Conservation (phyloP, 2,329 filamentous ascomycete genomes). For the Pseudovirgaria hyperparasitica region DNA sequence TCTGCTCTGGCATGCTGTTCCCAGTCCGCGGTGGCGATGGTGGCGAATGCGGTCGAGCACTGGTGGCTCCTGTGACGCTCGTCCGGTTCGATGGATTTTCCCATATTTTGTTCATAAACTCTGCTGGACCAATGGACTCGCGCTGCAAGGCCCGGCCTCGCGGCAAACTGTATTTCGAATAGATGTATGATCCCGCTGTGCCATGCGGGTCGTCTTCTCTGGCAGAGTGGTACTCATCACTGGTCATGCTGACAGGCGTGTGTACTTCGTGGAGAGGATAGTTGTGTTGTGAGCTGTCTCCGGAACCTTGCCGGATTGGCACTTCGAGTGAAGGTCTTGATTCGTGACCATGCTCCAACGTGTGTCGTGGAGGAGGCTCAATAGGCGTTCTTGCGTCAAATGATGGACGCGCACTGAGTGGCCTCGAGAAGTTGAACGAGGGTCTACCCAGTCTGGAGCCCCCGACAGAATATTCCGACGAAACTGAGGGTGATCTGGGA, state of each 20-base stretch:
- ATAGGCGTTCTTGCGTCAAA: conserved; percentile 22
- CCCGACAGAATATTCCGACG: conserved; percentile 63
- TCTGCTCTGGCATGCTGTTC: no score
- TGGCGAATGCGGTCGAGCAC: conserved; percentile 22
- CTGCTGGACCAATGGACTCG: conserved; percentile 25
- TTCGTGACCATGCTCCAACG: conserved; percentile 21
- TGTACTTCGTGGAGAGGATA: conserved; percentile 52
- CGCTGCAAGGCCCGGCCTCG: conserved; percentile 69
- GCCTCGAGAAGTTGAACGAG: conserved; percentile 88
- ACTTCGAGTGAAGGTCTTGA: conserved; percentile 27
- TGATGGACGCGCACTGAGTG: conserved; percentile 55
- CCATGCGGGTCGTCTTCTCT: conserved; percentile 33
- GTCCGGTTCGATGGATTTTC: conserved; percentile 31
- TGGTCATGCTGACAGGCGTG: conserved; percentile 60
- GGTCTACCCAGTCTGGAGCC: conserved; percentile 50
- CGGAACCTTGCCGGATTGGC: conserved; percentile 26
- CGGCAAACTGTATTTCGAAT: conserved; percentile 73
- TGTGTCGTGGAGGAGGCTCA: conserved; percentile 22
- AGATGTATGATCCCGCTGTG: conserved; percentile 63
- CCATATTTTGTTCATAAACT: conserved; percentile 40
- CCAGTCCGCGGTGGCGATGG: conserved; percentile 24
- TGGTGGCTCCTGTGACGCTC: conserved; percentile 5
- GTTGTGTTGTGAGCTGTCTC: conserved; percentile 41
- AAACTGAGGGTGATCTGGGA: conserved; percentile 69
- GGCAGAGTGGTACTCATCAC: conserved; percentile 51